phyloP scores from a whole-genome alignment of 495 filamentous ascomycete species.

The Aspergillus sclerotioniger region DNA sequence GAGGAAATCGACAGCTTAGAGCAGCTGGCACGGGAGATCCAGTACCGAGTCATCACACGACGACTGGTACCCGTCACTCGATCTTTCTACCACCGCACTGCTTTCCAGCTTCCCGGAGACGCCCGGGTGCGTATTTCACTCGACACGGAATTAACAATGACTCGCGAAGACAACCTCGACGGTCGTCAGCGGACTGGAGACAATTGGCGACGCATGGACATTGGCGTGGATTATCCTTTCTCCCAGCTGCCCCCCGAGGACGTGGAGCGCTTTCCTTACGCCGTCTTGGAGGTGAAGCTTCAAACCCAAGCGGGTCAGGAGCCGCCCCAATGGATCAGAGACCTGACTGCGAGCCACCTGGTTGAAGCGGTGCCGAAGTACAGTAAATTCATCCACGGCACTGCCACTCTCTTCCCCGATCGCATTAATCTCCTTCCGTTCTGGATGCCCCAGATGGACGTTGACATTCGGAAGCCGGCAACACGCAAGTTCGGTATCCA shows the following conservation, averaged over 20 bases:
- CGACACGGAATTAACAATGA: constrained; percentile 93
- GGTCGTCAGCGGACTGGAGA: constrained; percentile 70
- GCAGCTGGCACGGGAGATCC: constrained; percentile 84
- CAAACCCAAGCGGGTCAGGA: constrained; percentile 97
- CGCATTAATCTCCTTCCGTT: constrained; percentile 89
- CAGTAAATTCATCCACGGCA: constrained; percentile 98
- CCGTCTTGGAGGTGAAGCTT: constrained; percentile 94
- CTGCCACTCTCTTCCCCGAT: constrained; percentile 78
- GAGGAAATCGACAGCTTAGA: constrained; percentile 89
- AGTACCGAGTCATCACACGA: constrained; percentile 85
- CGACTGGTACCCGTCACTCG: constrained; percentile 81
- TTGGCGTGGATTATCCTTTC: constrained; percentile 95
- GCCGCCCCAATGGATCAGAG: constrained; percentile 92
- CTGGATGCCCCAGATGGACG: constrained; percentile 98
- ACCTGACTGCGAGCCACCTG: constrained; percentile 86
- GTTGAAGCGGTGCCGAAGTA: constrained; percentile 99
- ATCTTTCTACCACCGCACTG: constrained; percentile 96
- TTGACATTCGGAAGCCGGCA: constrained; percentile 92
- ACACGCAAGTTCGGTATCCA: constrained; percentile 86
- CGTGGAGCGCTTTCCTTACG: constrained; percentile 90
- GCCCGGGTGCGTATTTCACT: constrained; percentile 95
- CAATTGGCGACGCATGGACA: constrained; percentile 97
- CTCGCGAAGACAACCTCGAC: constrained; percentile 92
- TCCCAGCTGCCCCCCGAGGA: constrained; percentile 81
- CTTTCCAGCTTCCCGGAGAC: constrained; percentile 96